Evolutionary conservation across 2,329 filamentous ascomycete genomes (phyloP), one percentile per base, ranked within the genome.

Genomic region (Calonectria pseudoturangicola): DNA sequence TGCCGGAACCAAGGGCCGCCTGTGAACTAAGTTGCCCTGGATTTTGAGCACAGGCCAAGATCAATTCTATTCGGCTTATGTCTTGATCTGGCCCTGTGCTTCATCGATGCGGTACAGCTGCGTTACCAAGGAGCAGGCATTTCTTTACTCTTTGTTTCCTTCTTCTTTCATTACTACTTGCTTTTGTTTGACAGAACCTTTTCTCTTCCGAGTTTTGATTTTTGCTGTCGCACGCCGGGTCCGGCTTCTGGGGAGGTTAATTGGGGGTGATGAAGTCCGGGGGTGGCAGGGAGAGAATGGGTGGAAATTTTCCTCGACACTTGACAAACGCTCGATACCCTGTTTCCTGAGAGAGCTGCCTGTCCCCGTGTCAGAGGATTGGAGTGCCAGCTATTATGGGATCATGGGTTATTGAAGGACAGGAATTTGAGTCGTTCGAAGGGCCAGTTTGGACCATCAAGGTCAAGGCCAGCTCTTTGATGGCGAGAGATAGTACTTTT

Each of bases 51-150:
- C 47, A 51, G 60, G 67, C 62, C 50, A 66, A 58, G 50, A 28
- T 41, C 39, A 58, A 68, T 43, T 56, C 50, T 27, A 36, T n/a
- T 45, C 66, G 58, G 65, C 47, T 21, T 6, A 68, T 47, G 27
- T 72, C 50, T 39, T 56, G 69, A 43, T 25, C 33, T 68, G 54
- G 47, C 62, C 67, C 68, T 60, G 45, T 51, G 74, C 75, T 77
- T 72, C 78, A 81, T 85, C 81, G 83, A 82, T 85, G 83, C 83
- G 83, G 78, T 84, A 82, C 75, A 82, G 81, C 80, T 84, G 79
- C 82, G 82, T 81, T 76, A 73, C 54, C 69, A 69, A 69, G 63
- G 39, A 76, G 68, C 77, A 76, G 77, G 76, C 76, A 77, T 81
- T 82, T 79, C 75, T 73, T 79, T 78, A 45, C 64, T 74, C 48